Percentiles rank a stretch among this genome's conserved stretches.
phyloP scores from a whole-genome alignment of 2,329 filamentous ascomycete genomes.

The Ophiostoma sp. region DNA sequence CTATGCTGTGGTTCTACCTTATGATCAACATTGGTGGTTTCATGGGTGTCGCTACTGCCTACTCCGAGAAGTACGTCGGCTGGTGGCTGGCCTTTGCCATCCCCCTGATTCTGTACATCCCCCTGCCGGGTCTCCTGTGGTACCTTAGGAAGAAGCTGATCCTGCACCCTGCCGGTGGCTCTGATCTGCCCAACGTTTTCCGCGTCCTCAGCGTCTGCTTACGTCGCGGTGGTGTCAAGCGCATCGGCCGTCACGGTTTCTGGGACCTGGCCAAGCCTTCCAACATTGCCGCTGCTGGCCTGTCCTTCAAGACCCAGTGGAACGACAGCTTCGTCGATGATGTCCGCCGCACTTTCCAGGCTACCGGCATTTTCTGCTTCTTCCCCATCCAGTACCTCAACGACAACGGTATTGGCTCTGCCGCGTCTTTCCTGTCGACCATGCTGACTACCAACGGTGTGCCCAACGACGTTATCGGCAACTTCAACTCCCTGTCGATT shows the following conservation, averaged over 20 bases:
- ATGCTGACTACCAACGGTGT: slow-evolving; percentile 55
- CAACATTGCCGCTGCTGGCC: slow-evolving; percentile 42
- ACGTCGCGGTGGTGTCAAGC: slow-evolving; percentile 38
- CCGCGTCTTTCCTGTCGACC: slow-evolving; percentile 45
- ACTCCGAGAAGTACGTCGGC: slow-evolving; percentile 67
- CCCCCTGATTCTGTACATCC: slow-evolving; percentile 45
- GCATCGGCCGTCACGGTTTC: slow-evolving; percentile 44
- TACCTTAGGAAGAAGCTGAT: slow-evolving; percentile 41
- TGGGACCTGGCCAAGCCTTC: slow-evolving; percentile 68
- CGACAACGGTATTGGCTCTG: slow-evolving; percentile 47
- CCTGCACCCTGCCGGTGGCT: slow-evolving; percentile 43
- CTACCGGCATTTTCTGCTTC: slow-evolving; percentile 63
- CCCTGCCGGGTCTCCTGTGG: slow-evolving; percentile 40
- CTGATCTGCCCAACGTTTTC: slow-evolving; percentile 43
- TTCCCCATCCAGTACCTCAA: slow-evolving; percentile 44
- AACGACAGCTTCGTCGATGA: slow-evolving; percentile 39
- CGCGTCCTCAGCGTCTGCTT: slow-evolving; percentile 39
- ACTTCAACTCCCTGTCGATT: slow-evolving; percentile 67
- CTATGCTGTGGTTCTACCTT: slow-evolving; percentile 61
- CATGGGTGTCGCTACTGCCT: slow-evolving; percentile 60
- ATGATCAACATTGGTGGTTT: slow-evolving; percentile 67
- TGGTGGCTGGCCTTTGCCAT: slow-evolving; percentile 62
- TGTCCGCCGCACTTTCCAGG: slow-evolving; percentile 61
- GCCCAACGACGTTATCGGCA: slow-evolving; percentile 70
- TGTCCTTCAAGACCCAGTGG: slow-evolving; percentile 46